Evolutionary conservation across 305 asterid species (phyloP), one percentile per base, ranked within the genome.

Genomic region (Fraxinus albicans): DNA sequence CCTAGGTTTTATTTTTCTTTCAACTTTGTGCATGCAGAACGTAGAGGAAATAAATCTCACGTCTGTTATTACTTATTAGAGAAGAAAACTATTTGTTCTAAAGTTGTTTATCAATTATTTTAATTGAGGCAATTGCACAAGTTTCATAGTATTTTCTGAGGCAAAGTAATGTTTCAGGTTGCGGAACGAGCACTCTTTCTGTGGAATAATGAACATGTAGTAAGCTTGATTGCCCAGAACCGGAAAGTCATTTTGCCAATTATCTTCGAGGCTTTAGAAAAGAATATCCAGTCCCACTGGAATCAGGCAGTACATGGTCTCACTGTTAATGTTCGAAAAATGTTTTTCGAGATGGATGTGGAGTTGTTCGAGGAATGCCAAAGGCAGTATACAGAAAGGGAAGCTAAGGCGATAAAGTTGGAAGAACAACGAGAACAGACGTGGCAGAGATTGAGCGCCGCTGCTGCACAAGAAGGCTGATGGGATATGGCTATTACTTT

Each of bases 221-320:
- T 90, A 60, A 81, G 86, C 79, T 89, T 95, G 85, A 94, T 93
- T 29, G 87, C 95, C 78, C 95, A 91, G 84, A 94, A 93, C 31
- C 87, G 95, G 73, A 87, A 81, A 53, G 91, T 91, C 25, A 85
- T 93, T 21, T 86, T 95, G 77, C 99, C 99, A 76, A 90, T 94
- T 70, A 87, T 95, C 80, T 94, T 93, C 7, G 96, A 87, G 82
- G 93, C 95, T 29, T 67, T 95, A 83, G 98, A 94, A 83, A 93
- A 87, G 91, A 95, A 95, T 78, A 88, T 90, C 72, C 89, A 87
- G 79, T 89, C 89, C n/a, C 99, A 94, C 38, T 94, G 99, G 99
- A 95, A 94, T 90, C 97, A 90, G 83, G 92, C 96, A 1, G 97
- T 95, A 35, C 90, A 88, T 47, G 92, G 92, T 78, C 88, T 94